Percentiles rank a stretch among this genome's conserved stretches.
Evolutionary conservation across 1,284 basidiomycete genomes (phyloP).

Genomic region (Leccinum subfulvum): DNA sequence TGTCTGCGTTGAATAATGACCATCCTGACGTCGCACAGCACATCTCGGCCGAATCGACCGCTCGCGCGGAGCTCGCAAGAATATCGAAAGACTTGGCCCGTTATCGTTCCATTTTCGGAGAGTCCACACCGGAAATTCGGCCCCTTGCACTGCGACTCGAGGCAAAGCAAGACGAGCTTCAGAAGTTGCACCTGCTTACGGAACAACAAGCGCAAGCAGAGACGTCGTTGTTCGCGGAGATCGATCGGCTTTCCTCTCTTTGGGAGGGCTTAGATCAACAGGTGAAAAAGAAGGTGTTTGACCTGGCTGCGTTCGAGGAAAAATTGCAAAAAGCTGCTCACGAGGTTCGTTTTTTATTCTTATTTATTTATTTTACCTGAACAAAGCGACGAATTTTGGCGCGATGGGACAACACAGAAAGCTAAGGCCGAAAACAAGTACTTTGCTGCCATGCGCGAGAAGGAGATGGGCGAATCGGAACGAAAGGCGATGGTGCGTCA

Average conservation of each 20-base stretch:
- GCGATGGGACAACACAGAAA: slow-evolving; percentile 47
- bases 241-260: slow-evolving; percentile 83
- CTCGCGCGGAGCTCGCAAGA: slow-evolving; percentile 50
- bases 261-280: slow-evolving; percentile 88
- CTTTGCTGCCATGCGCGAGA: slow-evolving; percentile 87
- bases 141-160: slow-evolving; percentile 56
- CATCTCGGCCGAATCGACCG: slow-evolving; percentile 52
- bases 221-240: slow-evolving; percentile 78
- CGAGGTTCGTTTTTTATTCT: slow-evolving; percentile 50
- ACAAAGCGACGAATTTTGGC: background rate
- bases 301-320: slow-evolving; percentile 77
- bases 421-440: slow-evolving; percentile 96
- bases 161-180: slow-evolving; percentile 62
- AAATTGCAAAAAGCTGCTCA: slow-evolving; percentile 59
- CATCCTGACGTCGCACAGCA: slow-evolving; percentile 50
- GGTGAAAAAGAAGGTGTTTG: slow-evolving; percentile 82
- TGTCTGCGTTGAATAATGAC: slow-evolving; percentile 44
- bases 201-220: slow-evolving; percentile 63
- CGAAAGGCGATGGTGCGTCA: slow-evolving; percentile 65
- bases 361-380: background rate
- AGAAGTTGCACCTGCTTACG: slow-evolving; percentile 54
- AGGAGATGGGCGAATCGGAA: slow-evolving; percentile 81
- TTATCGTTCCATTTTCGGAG: slow-evolving; percentile 66
- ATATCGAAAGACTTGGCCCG: slow-evolving; percentile 50
- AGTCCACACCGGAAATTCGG: slow-evolving; percentile 50